Conservation (phyloP, 441 rosid species). For the Syzygium syzygioides region DNA sequence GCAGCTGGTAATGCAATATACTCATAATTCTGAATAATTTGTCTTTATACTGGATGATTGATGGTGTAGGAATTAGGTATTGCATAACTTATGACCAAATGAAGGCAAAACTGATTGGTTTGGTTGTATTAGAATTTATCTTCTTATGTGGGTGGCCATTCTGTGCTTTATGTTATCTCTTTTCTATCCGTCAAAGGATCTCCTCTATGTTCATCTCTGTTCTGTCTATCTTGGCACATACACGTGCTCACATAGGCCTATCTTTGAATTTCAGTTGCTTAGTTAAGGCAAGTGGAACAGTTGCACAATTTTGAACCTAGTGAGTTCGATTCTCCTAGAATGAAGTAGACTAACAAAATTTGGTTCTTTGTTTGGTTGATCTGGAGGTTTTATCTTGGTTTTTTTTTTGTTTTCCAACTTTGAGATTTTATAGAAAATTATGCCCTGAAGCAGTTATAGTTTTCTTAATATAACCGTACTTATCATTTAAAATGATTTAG, state of each 20-base stretch:
- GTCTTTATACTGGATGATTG: neutral
- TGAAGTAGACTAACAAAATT: neutral
- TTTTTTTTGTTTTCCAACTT: neutral
- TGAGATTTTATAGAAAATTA: neutral
- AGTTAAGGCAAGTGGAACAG: neutral
- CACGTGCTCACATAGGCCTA: neutral
- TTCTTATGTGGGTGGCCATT: neutral
- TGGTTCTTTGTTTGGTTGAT: neutral
- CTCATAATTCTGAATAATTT: neutral
- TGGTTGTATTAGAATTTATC: neutral
- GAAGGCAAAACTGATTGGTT: neutral
- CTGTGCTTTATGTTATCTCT: neutral
- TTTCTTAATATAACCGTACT: neutral
- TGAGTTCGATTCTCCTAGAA: neutral
- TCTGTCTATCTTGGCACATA: neutral
- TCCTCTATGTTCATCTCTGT: neutral
- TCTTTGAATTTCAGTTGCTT: neutral
- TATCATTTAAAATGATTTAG: neutral
- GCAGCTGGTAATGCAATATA: conserved; percentile 58
- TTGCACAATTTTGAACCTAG: neutral
- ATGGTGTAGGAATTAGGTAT: neutral
- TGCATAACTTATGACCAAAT: neutral
- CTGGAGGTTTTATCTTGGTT: neutral
- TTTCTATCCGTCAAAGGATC: neutral
- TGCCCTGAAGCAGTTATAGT: neutral